These are phyloP conservation scores for Wickerhamomyces queroliae DNA, from an alignment of 805 yeast species.

Conservation along the genomic window DNA sequence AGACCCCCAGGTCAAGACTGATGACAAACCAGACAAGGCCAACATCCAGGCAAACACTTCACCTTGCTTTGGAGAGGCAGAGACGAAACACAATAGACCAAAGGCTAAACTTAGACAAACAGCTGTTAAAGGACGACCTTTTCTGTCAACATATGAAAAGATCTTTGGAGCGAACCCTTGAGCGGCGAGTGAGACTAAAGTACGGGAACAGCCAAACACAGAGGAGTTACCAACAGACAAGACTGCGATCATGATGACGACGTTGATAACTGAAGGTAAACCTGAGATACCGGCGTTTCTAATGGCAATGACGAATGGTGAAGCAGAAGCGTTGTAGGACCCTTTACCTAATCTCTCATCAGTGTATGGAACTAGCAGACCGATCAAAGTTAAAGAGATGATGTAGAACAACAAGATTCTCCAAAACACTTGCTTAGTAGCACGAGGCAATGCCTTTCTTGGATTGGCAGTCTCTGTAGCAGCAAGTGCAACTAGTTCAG, in stretches of 20 bases:
- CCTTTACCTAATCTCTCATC: conserved; percentile 41
- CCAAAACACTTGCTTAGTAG: conserved; percentile 80
- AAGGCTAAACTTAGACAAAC: conserved; percentile 42
- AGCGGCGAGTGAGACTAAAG: conserved; percentile 55
- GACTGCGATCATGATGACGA: conserved; percentile 60
- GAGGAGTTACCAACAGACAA: conserved; percentile 69
- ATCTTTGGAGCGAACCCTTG: conserved; percentile 58
- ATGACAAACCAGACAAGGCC: conserved; percentile 58
- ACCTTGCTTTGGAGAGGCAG: conserved; percentile 45
- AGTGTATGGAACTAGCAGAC: conserved; percentile 68
- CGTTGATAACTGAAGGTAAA: conserved; percentile 61
- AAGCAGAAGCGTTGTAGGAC: conserved; percentile 58
- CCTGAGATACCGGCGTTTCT: conserved; percentile 57
- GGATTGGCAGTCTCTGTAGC: conserved; percentile 77
- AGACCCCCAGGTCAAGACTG: conserved; percentile 59
- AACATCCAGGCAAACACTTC: conserved; percentile 60
- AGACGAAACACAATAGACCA: conserved; percentile 55
- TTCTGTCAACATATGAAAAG: conserved; percentile 55
- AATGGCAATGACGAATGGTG: conserved; percentile 76
- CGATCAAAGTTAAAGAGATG: conserved; percentile 46
- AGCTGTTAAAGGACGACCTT: conserved; percentile 63
- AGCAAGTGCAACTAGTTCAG: conserved; percentile 68
- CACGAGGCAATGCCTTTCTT: conserved; percentile 59
- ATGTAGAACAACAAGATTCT: conserved; percentile 69
- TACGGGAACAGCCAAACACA: conserved; percentile 66